Percentiles rank a stretch among this genome's conserved stretches.
Conservation (phyloP, 192 early-diverging fungal genomes). For the Obelidium mucronatum region DNA sequence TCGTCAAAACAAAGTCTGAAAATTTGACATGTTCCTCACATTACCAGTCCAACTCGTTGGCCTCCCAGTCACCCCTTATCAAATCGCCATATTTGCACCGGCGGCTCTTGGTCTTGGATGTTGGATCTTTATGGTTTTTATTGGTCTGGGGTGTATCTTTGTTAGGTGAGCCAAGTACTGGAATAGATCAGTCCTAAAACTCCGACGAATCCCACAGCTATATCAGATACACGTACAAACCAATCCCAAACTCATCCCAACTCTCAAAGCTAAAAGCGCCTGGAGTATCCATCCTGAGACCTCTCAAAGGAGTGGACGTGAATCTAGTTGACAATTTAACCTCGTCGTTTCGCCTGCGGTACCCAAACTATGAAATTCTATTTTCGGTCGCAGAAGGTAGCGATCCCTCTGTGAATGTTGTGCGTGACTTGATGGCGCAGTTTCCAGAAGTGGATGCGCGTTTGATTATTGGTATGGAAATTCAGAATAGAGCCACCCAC, state of each 20-base stretch:
- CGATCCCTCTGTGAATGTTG: constrained; percentile 86
- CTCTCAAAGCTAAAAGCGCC: constrained; percentile 46
- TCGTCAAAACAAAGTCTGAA: too few species aligned
- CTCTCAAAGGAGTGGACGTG: constrained; percentile 90
- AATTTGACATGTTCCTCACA: neutral
- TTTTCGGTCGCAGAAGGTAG: constrained; percentile 83
- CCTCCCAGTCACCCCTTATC: neutral
- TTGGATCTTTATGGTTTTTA: neutral
- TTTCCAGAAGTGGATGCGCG: constrained; percentile 78
- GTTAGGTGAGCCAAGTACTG: neutral
- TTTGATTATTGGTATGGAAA: constrained; percentile 77
- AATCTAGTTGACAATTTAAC: constrained; percentile 82
- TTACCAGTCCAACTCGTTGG: too few species aligned
- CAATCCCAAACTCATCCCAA: constrained; percentile 3
- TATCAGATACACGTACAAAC: constrained; percentile 5
- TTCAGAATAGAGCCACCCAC: too few species aligned
- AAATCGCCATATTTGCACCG: neutral
- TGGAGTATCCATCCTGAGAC: constrained; percentile 91
- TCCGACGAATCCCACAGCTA: constrained; percentile 9
- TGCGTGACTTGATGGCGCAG: constrained; percentile 68
- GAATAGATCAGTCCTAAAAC: neutral
- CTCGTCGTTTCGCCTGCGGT: constrained; percentile 88
- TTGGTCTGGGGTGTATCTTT: neutral
- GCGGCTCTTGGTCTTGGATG: neutral
- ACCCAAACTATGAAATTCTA: constrained; percentile 87